phyloP scores from a whole-genome alignment of 2,329 filamentous ascomycete species.

The Penicillium sp. region DNA sequence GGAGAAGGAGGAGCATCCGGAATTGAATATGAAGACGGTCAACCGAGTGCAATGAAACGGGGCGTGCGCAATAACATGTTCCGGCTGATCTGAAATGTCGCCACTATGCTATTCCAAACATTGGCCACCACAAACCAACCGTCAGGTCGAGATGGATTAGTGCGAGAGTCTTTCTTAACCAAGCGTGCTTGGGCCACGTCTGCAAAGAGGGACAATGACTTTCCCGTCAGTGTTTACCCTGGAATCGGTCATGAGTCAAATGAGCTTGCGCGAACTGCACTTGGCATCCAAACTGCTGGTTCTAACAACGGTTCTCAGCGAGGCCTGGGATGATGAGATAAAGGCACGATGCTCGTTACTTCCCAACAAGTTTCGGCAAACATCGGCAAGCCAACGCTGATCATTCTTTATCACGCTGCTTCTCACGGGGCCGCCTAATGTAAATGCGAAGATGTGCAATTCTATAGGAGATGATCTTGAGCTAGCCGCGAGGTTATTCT shows the following conservation, averaged over 20 bases:
- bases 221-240: no score
- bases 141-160: neutral
- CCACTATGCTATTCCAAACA: neutral
- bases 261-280: neutral
- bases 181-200: neutral
- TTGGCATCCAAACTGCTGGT: neutral
- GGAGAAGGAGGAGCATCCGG: constrained; percentile 70
- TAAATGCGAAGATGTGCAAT: neutral
- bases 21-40: constrained; percentile 72
- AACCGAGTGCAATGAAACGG: constrained; percentile 69
- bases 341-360: neutral
- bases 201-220: neutral
- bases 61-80: constrained; percentile 77
- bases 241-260: neutral
- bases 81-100: constrained; percentile 54
- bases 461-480: neutral
- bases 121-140: neutral
- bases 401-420: constrained; percentile 18
- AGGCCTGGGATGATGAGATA: neutral
- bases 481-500: neutral
- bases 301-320: neutral
- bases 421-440: constrained; percentile 14
- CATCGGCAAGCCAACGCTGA: neutral
- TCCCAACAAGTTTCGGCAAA: constrained; percentile 6
- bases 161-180: neutral